Conservation (phyloP, 306 rosid species). For the Pterocarpus macrocarpus region DNA sequence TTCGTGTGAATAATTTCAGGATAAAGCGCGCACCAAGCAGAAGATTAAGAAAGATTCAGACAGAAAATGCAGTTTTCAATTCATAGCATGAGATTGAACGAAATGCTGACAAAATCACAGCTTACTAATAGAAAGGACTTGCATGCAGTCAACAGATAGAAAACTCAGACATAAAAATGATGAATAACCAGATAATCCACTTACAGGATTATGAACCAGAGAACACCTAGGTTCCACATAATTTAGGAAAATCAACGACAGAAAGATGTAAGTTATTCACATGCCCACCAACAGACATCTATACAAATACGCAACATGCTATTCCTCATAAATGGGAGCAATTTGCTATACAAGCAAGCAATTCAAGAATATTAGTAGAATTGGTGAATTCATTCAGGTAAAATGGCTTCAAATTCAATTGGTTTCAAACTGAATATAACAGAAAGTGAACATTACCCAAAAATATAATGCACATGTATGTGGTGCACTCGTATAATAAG, state of each 20-base stretch:
- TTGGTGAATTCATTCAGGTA: neutral
- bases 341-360: neutral
- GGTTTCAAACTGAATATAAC: no score
- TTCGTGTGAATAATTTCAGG: neutral
- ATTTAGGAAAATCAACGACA: neutral
- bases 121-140: neutral
- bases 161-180: neutral
- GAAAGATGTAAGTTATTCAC: neutral
- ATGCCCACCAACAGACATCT: neutral
- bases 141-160: neutral
- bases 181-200: neutral
- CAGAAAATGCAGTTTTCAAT: conserved; percentile 7
- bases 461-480: neutral
- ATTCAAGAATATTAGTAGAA: neutral
- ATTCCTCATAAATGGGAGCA: neutral
- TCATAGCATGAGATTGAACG: neutral
- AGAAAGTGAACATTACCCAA: no score
- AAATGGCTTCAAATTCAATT: no score
- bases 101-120: neutral
- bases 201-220: neutral
- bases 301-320: neutral
- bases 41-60: neutral
- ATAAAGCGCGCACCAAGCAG: conserved; percentile 13
- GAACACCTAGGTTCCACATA: neutral
- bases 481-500: neutral